Conservation (phyloP, 2,329 filamentous ascomycete genomes). For the Volutella citrinella region DNA sequence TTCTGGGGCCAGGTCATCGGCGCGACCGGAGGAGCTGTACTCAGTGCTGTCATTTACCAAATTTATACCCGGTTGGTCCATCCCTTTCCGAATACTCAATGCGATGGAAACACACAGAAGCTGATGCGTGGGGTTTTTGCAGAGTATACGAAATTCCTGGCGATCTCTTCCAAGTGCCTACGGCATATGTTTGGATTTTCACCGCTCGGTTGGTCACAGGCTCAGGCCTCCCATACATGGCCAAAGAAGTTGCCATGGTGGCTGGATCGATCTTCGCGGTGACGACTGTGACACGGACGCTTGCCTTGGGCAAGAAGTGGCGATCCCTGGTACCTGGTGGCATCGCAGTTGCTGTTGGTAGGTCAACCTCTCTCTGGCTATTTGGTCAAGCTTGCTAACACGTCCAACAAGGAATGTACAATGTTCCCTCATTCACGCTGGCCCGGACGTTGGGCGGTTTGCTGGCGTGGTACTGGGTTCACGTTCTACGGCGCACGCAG, state of each 20-base stretch:
- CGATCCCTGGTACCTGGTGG: slow-evolving; percentile 80
- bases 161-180: slow-evolving; percentile 88
- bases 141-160: slow-evolving; percentile 86
- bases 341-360: slow-evolving; percentile 90
- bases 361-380: slow-evolving; percentile 12
- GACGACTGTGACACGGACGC: slow-evolving; percentile 69
- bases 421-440: slow-evolving; percentile 91
- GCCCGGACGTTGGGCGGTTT: slow-evolving; percentile 79
- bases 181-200: slow-evolving; percentile 96
- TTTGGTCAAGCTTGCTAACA: slow-evolving; percentile 10
- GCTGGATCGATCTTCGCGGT: slow-evolving; percentile 72
- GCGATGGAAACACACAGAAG: too few species aligned
- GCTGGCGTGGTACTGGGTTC: slow-evolving; percentile 73
- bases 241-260: slow-evolving; percentile 72
- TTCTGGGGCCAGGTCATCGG: slow-evolving; percentile 97
- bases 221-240: slow-evolving; percentile 80
- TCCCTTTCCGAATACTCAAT: too few species aligned
- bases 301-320: slow-evolving; percentile 58
- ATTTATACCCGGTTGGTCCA: slow-evolving; percentile 66
- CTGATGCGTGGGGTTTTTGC: too few species aligned
- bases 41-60: slow-evolving; percentile 83
- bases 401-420: slow-evolving; percentile 77
- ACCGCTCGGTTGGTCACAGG: slow-evolving; percentile 92
- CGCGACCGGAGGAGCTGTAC: slow-evolving; percentile 77
- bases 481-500: slow-evolving; percentile 49